Percentiles rank a stretch among this genome's conserved stretches.
Evolutionary conservation across 2,329 filamentous ascomycete genomes (phyloP).

Genomic region (Rhexocercosporidium sp.): DNA sequence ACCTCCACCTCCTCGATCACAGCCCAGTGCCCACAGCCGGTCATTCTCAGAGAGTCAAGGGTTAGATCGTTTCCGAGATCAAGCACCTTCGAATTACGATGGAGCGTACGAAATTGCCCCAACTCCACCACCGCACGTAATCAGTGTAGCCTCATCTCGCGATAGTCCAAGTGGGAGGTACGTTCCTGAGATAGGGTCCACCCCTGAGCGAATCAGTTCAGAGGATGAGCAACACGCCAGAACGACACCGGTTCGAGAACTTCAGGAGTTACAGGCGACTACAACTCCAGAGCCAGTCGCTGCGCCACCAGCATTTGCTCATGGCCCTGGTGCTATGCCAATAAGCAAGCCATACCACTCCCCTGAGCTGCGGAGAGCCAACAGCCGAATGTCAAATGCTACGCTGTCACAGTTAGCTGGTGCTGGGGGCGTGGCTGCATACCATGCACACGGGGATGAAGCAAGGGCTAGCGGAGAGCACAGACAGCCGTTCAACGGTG

Average conservation of each 20-base stretch:
- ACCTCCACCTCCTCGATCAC: constrained; percentile 22
- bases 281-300: constrained; percentile 72
- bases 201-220: constrained; percentile 60
- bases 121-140: constrained; percentile 36
- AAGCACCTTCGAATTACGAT: constrained; percentile 33
- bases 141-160: constrained; percentile 16
- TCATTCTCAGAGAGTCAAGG: constrained; percentile 43
- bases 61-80: constrained; percentile 34
- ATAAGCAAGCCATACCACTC: constrained; percentile 73
- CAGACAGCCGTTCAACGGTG: constrained; percentile 40
- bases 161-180: constrained; percentile 40
- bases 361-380: constrained; percentile 78
- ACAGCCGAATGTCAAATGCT: constrained; percentile 80
- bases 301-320: constrained; percentile 78
- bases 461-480: constrained; percentile 32
- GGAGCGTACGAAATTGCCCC: constrained; percentile 35
- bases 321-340: constrained; percentile 74
- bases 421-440: constrained; percentile 58
- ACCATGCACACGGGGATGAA: constrained; percentile 47
- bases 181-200: constrained; percentile 51
- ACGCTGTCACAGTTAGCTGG: constrained; percentile 83
- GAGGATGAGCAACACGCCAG: constrained; percentile 55
- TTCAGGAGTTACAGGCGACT: constrained; percentile 64
- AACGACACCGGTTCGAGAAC: constrained; percentile 52
- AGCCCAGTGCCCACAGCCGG: constrained; percentile 31